Base-by-base conservation (phyloP, 2,329 filamentous ascomycete species). In the Fusarium armeniacum region DNA sequence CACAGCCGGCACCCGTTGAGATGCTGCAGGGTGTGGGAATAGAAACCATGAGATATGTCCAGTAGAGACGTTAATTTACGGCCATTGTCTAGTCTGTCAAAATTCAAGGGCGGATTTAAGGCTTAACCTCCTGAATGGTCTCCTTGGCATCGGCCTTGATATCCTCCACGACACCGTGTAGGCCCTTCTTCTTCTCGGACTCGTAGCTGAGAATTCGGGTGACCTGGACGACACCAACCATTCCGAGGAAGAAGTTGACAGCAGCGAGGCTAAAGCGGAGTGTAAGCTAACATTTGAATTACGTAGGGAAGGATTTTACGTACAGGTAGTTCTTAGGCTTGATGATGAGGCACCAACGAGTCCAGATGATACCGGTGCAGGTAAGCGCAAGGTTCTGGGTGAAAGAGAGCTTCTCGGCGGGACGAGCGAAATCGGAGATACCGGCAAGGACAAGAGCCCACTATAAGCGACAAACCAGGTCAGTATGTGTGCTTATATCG, bases 321-420 rank as follows among this genome's bases (percentile, higher is more conserved):
- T 84, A 93, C 91, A 98, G 91, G 77, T 94, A 84, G 86, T 99
- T 99, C 82, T 90, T 90, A 61, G 96, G 96, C 82, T 90, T 94
- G 83, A 99, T 99, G 81, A 99, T 92, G 79, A 98, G 87, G 86
- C 96, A 99, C 96, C 96, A 99, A 73, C 96, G 89, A 46, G 96
- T 99, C 96, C 96, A 99, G 87, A 99, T 99, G 71, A 92, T 83
- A 73, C 96, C 96, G 12, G 96, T 99, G 75, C 90, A 90, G 78
- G 93, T 96, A 74, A 99, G 88, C 63, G 96, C 95, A 52, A 86
- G 85, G 84, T 98, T 99, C 83, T 98, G 94, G 32, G 93, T 96
- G 68, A 98, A 85, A 41, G 94, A 98, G 73, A 99, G 93, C 81
- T 94, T 93, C 81, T 97, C 93, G 69, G 92, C 93, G 33, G 96